These are phyloP conservation scores for Trichophyton benhamiae DNA, from an alignment of 2,329 filamentous ascomycete genomes.

Conservation along the genomic window DNA sequence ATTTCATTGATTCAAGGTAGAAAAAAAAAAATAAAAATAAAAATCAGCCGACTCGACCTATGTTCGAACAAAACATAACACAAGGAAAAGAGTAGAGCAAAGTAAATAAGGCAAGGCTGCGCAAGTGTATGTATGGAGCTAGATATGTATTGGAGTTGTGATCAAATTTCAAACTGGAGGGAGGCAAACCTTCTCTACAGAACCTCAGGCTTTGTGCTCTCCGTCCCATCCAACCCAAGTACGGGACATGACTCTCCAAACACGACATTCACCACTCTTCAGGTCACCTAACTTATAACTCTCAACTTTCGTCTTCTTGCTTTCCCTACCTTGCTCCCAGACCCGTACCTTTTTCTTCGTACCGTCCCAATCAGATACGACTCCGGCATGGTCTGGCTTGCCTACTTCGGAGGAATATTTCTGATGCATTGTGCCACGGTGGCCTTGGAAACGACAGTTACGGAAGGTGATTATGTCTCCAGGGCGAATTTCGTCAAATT, in stretches of 20 bases:
- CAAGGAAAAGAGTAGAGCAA: neutral
- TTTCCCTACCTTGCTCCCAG: slow-evolving; percentile 91
- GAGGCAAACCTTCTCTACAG: neutral
- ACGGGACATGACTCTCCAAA: slow-evolving; percentile 89
- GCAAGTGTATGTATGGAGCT: too few relatives aligned
- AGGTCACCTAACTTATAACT: slow-evolving; percentile 90
- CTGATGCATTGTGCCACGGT: slow-evolving; percentile 86
- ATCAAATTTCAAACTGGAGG: neutral
- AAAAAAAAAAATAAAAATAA: neutral
- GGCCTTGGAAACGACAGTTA: slow-evolving; percentile 88
- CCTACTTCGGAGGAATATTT: slow-evolving; percentile 86
- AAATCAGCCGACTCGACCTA: neutral
- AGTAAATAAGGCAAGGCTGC: neutral
- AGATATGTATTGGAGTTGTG: neutral
- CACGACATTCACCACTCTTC: slow-evolving; percentile 85
- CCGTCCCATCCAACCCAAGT: slow-evolving; percentile 81
- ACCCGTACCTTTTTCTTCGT: slow-evolving; percentile 94
- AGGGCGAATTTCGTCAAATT: slow-evolving; percentile 82
- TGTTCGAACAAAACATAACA: neutral
- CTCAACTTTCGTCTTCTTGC: slow-evolving; percentile 84
- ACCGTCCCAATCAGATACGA: slow-evolving; percentile 95
- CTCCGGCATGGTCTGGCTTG: slow-evolving; percentile 73
- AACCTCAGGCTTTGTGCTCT: slow-evolving; percentile 10
- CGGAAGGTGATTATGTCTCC: slow-evolving; percentile 89
- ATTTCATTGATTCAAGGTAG: neutral